A percentile compares a stretch with the other conserved stretches of the same genome.
Conservation (phyloP, 345 rosid species). For the Toxicodendron radicans region DNA sequence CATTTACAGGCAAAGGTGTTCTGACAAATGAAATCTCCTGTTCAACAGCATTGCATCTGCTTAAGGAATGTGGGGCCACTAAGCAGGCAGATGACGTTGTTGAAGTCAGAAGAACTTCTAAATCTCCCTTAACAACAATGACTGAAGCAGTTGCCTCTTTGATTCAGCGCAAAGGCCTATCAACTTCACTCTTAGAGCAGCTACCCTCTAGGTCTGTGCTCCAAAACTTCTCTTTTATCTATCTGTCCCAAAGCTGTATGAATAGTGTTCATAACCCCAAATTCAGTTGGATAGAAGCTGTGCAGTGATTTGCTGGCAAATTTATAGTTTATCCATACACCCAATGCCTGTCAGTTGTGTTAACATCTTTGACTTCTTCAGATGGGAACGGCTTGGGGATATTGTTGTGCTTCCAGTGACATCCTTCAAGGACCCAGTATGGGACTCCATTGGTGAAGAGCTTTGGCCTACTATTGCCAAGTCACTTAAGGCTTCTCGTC, state of each 20-base stretch:
- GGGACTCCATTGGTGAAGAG: conserved; percentile 67
- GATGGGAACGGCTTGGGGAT: conserved; percentile 93
- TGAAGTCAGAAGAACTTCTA: conserved; percentile 53
- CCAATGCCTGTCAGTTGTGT: conserved; percentile 7
- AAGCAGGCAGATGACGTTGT: conserved; percentile 46
- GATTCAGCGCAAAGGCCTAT: conserved; percentile 50
- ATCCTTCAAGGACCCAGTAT: conserved; percentile 72
- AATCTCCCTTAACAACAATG: conserved; percentile 63
- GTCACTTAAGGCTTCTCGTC: conserved; percentile 60
- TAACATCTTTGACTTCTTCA: conserved; percentile 32
- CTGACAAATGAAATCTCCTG: conserved; percentile 46
- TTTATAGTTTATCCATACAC: background rate
- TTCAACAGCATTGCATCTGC: conserved; percentile 53
- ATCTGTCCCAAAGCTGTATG: background rate
- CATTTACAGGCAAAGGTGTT: conserved; percentile 27
- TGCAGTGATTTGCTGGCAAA: background rate
- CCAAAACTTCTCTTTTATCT: conserved; percentile 17
- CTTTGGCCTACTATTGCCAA: conserved; percentile 73
- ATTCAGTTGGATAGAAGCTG: background rate
- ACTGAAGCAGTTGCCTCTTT: conserved; percentile 54
- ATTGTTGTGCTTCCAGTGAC: conserved; percentile 78
- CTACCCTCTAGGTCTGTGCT: conserved; percentile 67
- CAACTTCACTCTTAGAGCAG: conserved; percentile 56
- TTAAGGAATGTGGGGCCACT: conserved; percentile 62
- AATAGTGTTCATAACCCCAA: background rate